Evolutionary conservation across 352 stramenopile species (phyloP), one percentile per base, ranked within the genome.

Genomic region (Globisporangium parvum): DNA sequence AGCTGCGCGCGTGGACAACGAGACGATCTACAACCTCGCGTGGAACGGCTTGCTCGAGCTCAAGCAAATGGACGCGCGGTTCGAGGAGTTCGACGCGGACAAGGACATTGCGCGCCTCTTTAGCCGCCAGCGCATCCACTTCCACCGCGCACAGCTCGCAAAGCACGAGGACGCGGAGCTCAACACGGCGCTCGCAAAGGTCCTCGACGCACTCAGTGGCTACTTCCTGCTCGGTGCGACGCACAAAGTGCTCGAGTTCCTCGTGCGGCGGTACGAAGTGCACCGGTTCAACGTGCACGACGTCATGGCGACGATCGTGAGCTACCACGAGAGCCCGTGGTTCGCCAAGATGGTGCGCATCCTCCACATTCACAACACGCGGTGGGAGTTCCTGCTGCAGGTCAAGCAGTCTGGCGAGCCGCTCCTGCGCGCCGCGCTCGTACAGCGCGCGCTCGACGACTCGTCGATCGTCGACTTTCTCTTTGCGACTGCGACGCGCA

Each of bases 201-300:
- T 96, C 21, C 67, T 96, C 20, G 81, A 93, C 53, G 79, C 81
- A n/a, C 69, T 96, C 31, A 96, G 83, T 52, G 68, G 69, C 6
- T 93, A 91, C 56, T 93, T 94, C 57, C 53, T 96, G 37, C 66
- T 93, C 14, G 63, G 69, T 12, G 78, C 85, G 6, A 64, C 82
- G 4, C 87, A 96, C 65, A 93, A 96, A 62, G 82, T 95, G 50
- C 70, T 96, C 62, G 87, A 96, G 67, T 96, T 93, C 55, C 72
- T 96, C 57, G 80, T 96, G 53, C 82, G 87, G 14, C 79, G 80
- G n/a, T 96, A 93, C 53, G 81, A 95, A 53, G 65, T 96, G 26
- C 87, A 96, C 59, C 80, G 76, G 6, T 87, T 80, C 62, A 95
- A 96, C 48, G 81, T 96, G 41, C 80, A 96, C 64, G 71, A 71